Evolutionary conservation across 192 early-diverging fungal species (phyloP), one percentile per base, ranked within the genome.

Genomic region (Diversispora epigaea): DNA sequence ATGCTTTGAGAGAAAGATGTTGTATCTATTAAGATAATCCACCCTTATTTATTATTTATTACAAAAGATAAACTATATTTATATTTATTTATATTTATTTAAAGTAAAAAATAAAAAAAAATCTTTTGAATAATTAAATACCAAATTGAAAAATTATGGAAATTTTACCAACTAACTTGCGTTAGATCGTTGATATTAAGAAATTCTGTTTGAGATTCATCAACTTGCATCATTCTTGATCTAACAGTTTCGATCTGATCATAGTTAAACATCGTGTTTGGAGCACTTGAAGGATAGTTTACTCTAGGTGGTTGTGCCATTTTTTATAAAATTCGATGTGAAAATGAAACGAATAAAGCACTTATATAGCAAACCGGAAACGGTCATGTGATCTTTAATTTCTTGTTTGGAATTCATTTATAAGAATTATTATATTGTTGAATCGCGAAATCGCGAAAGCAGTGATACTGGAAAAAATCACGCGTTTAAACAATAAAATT

Each of bases 1-100:
- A n/a, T 73, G 71, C 45, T 73, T 73, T 5, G 71, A 73, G 12
- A 73, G 58, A 62, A 73, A 41, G 0, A 58, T 62, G 22, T 58
- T 73, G 47, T 62, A 62, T 58, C 12, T 60, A 21, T 46, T 52
- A 21, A 73, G 56, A 52, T 61, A 73, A 12, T 50, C 56, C 17
- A 41, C 19, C 71, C 71, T 73, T 44, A 44, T 21, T 6, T 19
- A 11, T 40, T 25, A 66, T n/a, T n/a, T n/a, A n/a, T n/a, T n/a
- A n/a, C n/a, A 66, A 45, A 0, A 56, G 2, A n/a, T 55, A 40
- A 54, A 57, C n/a, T 43, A 58, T 22, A 7, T 0, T 21, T 40
- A 47, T 68, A 12, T 2, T 21, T 7, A 49, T n/a, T n/a, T n/a
- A 21, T 19, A 47, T 12, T 21, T 22, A 15, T 50, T 8, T 5